Conservation (phyloP, 805 yeast species). For the Zygotorulaspora sp. region DNA sequence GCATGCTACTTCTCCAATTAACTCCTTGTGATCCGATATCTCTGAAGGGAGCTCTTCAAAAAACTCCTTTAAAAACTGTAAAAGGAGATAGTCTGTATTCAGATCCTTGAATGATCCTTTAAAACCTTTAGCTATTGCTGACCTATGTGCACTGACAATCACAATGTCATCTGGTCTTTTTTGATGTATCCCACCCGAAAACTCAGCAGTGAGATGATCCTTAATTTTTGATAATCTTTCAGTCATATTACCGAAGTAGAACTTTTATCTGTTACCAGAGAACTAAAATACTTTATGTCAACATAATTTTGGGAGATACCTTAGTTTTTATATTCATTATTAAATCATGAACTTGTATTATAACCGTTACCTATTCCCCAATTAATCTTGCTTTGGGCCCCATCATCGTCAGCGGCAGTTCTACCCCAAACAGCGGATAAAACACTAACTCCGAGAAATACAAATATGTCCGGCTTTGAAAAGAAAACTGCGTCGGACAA, state of each 20-base stretch:
- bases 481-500: no score
- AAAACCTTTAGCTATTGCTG: slow-evolving; percentile 84
- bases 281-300: no score
- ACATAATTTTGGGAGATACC: not conserved
- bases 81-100: slow-evolving; percentile 71
- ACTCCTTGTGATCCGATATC: slow-evolving; percentile 45
- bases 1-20: slow-evolving; percentile 79
- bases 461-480: no score
- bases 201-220: slow-evolving; percentile 24
- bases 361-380: not conserved
- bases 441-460: not conserved
- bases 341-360: no score
- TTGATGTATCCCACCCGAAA: slow-evolving; percentile 10
- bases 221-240: slow-evolving; percentile 30
- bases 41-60: slow-evolving; percentile 44
- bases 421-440: not conserved
- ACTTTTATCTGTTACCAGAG: no score
- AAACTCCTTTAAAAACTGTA: slow-evolving; percentile 58
- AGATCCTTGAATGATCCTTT: slow-evolving; percentile 82
- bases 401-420: not conserved
- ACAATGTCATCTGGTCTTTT: slow-evolving; percentile 87
- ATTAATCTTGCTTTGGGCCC: no score
- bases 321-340: no score
- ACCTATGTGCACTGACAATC: slow-evolving; percentile 83
- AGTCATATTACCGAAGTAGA: slow-evolving; percentile 17